Evolutionary conservation across 257 asterid species (phyloP), one percentile per base, ranked within the genome.

Genomic region (Plantago elongata): DNA sequence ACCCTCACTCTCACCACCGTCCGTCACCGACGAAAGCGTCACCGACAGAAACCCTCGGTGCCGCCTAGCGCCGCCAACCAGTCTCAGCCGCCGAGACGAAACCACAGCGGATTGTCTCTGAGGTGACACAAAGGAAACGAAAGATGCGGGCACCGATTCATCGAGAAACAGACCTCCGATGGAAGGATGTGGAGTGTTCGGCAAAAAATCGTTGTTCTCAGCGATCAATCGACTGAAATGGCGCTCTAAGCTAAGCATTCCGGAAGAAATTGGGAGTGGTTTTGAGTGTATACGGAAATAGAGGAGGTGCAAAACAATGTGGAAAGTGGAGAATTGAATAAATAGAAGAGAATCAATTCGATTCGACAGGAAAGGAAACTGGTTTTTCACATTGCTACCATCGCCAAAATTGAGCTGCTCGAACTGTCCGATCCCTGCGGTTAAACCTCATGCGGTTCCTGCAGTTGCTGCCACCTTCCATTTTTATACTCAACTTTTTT

Each of bases 161-260:
- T 92, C 89, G 1, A 89, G 75, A 72, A 92, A 81, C 74, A 89
- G 76, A 1, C 99, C 99, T 22, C 94, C 95, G 38, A 67, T 51
- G 13, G 68, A 56, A 42, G 68, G 49, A 42, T 58, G 64, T 44
- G 57, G 50, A 72, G 68, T 58, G 22, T 17, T 73, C 42, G 4
- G 43, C 61, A 66, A 17, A 61, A 56, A 52, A 51, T 77, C 88
- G 54, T 58, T 74, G 58, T 61, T 47, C 38, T 42, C 79, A 17
- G 55, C 59, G 57, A 59, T 69, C 73, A 69, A 75, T 64, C 69
- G 63, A 65, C 71, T 37, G 54, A 77, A 57, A 51, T 71, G 71
- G 59, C 54, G 72, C 71, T 85, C 87, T 15, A 77, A 66, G 69
- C 65, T 72, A 63, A 67, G 87, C 94, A 82, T 80, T 64, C 71